Evolutionary conservation across 1,284 basidiomycete species (phyloP), one percentile per base, ranked within the genome.

Genomic region (Cystobasidium slooffiae): DNA sequence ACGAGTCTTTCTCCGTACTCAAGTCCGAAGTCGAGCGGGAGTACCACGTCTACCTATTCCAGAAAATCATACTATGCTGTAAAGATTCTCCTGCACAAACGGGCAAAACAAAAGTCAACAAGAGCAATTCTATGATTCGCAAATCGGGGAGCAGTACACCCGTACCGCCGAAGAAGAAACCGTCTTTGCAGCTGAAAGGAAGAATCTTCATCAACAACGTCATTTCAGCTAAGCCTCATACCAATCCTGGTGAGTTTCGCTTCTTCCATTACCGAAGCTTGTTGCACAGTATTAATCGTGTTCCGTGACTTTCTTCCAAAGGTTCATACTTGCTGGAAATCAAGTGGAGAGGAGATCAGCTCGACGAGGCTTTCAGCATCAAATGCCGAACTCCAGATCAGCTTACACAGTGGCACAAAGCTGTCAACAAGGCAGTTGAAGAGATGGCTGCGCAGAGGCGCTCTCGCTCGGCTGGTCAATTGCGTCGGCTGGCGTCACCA

Each of bases 31-130:
- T 94, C 78, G 94, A 98, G 82, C 88, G 96, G 78, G 97, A 99
- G 82, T 99, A 99, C 81, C 94, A 97, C 80, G 95, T 99, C 73
- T 99, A 98, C 86, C 86, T 99, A 46, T 99, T 99, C 79, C 94
- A 99, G 84, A 94, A 94, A 84, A 99, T 99, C 83, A 92, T 99
- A 79, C 87, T 99, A 16, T 99, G 97, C 84, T 99, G 97, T 86
- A 99, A 99, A 83, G 97, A 87, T 90, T 83, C 74, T 10, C 85
- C 62, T 51, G 88, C 88, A 6, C 62, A 82, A 20, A 83, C 82
- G 39, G 80, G 81, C 44, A 83, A 82, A 76, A 81, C 81, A 75
- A 86, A 85, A 79, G 84, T 77, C 51, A 78, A 75, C 77, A 79
- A 79, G 73, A 76, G 76, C 24, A 80, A 79, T 70, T 79, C 77